Conservation (phyloP, 441 rosid species). For the Melastoma candidum region DNA sequence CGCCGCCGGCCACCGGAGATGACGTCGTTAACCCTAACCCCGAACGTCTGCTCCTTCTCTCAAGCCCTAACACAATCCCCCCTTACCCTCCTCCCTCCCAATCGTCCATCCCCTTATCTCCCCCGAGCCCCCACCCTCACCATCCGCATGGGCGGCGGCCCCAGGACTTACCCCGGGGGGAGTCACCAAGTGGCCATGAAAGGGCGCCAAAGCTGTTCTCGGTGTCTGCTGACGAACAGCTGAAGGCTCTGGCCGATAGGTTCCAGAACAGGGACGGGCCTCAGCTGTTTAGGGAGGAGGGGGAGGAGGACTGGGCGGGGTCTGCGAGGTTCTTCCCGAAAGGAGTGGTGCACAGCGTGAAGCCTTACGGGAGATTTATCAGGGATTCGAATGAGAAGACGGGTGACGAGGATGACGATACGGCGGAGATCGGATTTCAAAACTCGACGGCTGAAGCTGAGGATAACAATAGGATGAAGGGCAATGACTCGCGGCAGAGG, state of each 20-base stretch:
- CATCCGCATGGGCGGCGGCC: conserved; percentile 81
- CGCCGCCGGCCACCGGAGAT: too few relatives aligned
- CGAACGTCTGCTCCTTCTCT: conserved; percentile 13
- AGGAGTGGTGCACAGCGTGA: conserved; percentile 77
- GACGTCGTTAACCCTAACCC: too few relatives aligned
- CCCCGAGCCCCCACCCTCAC: conserved; percentile 17
- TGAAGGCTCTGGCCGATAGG: conserved; percentile 61
- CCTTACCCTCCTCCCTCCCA: conserved; percentile 6
- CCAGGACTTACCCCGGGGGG: conserved; percentile 63
- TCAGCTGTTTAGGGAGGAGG: conserved; percentile 34
- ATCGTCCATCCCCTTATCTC: conserved; percentile 19
- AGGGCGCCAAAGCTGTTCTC: conserved; percentile 66
- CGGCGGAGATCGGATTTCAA: conserved; percentile 4
- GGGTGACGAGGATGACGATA: conserved; percentile 4
- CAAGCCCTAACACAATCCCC: conserved; percentile 18
- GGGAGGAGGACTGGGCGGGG: conserved; percentile 43
- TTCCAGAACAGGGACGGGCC: conserved; percentile 62
- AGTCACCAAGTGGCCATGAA: conserved; percentile 69
- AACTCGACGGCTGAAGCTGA: conserved; percentile 5
- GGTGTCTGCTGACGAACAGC: conserved; percentile 51
- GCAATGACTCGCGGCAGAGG: conserved; percentile 13
- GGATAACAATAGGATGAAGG: conserved; percentile 14
- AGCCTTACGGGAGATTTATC: conserved; percentile 33
- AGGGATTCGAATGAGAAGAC: conserved; percentile 4
- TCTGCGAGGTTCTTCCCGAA: conserved; percentile 80